Evolutionary conservation across 2,329 filamentous ascomycete genomes (phyloP).

Genomic region (Dothistroma septosporum): DNA sequence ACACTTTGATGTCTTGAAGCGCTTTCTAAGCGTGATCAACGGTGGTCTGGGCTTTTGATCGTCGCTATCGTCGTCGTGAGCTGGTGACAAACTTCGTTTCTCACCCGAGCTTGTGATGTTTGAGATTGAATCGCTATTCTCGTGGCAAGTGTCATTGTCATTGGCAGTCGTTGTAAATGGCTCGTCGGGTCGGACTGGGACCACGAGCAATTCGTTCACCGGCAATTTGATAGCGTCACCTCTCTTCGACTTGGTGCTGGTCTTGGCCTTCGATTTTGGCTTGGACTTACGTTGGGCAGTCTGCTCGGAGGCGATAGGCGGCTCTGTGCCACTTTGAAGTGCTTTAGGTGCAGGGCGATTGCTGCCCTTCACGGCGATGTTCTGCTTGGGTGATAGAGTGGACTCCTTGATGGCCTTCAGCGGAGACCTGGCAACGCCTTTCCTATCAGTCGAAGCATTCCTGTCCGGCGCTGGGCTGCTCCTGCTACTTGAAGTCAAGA

Average conservation of each 20-base stretch:
- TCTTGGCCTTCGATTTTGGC: neutral
- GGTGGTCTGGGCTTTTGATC: conserved; percentile 7
- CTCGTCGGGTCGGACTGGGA: conserved; percentile 1
- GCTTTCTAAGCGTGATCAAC: conserved; percentile 23
- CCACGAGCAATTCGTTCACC: conserved; percentile 23
- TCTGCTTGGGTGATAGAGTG: neutral
- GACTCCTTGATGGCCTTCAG: neutral
- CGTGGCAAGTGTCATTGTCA: neutral
- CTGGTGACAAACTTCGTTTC: neutral
- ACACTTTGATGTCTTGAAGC: conserved; percentile 19
- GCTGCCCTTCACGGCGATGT: neutral
- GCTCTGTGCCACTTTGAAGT: neutral
- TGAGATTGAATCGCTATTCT: conserved; percentile 20
- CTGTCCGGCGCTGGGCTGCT: neutral
- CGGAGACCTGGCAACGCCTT: neutral
- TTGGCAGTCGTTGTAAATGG: neutral
- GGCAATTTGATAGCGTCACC: conserved; percentile 7
- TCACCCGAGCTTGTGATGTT: conserved; percentile 6
- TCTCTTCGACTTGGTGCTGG: neutral
- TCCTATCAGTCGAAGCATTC: neutral
- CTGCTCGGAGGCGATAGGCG: neutral
- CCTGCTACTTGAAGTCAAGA: conserved; percentile 1
- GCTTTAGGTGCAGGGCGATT: neutral
- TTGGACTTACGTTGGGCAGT: neutral
- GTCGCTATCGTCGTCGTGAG: neutral